phyloP scores from a whole-genome alignment of 345 rosid genomes.

The Brassica cretica region DNA sequence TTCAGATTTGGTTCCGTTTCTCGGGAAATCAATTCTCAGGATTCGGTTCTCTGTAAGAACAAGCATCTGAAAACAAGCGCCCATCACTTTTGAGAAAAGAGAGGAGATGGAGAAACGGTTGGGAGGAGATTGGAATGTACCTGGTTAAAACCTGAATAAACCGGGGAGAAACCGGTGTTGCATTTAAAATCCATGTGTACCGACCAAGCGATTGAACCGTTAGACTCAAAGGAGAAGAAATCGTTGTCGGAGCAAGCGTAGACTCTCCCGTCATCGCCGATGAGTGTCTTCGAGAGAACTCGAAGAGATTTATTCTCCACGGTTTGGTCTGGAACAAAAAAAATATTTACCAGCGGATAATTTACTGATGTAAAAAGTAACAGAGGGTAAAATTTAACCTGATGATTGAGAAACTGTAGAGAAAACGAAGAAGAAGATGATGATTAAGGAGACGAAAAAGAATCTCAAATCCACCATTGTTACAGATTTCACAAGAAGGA shows the following conservation, averaged over 20 bases:
- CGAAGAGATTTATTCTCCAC: constrained; percentile 25
- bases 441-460: background rate
- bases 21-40: constrained; percentile 45
- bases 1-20: constrained; percentile 47
- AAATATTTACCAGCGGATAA: too few relatives aligned
- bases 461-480: constrained; percentile 11
- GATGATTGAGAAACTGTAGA: constrained; percentile 18
- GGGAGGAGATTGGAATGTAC: constrained; percentile 35
- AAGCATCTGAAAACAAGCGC: constrained; percentile 52
- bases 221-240: constrained; percentile 67
- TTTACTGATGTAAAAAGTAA: background rate
- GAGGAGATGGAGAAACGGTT: constrained; percentile 7
- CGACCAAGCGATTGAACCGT: constrained; percentile 81
- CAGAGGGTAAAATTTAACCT: background rate
- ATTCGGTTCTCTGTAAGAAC: constrained; percentile 77
- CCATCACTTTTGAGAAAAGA: background rate
- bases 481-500: background rate
- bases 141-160: constrained; percentile 61
- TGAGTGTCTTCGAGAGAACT: constrained; percentile 63
- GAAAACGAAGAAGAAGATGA: constrained; percentile 7
- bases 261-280: constrained; percentile 67
- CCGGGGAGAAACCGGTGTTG: constrained; percentile 51
- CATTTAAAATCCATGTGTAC: constrained; percentile 62
- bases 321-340: constrained; percentile 22
- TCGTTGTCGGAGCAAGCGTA: constrained; percentile 64